Percentiles rank a stretch among this genome's conserved stretches.
These are phyloP conservation scores for Tylopilus vinaceipallidus DNA, from an alignment of 768 basidiomycete genomes.

Conservation along the genomic window DNA sequence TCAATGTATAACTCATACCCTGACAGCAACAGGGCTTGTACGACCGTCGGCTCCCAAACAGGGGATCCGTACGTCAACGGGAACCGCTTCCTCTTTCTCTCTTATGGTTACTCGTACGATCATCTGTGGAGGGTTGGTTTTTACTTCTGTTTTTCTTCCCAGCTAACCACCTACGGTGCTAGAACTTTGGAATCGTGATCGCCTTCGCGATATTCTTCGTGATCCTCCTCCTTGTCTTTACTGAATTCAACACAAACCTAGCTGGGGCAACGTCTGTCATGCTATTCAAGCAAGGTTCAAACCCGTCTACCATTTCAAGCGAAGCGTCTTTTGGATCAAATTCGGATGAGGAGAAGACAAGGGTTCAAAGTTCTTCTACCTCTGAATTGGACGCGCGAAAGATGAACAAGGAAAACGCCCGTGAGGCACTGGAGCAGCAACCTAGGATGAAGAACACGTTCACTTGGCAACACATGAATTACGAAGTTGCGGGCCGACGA, in stretches of 20 bases:
- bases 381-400: constrained; percentile 5
- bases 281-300: constrained; percentile 65
- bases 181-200: constrained; percentile 70
- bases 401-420: constrained; percentile 18
- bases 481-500: constrained; percentile 56
- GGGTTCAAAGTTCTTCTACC: constrained; percentile 3
- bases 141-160: background rate
- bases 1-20: constrained; percentile 57
- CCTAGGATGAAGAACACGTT: constrained; percentile 54
- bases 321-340: constrained; percentile 11
- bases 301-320: constrained; percentile 9
- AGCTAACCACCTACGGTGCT: background rate
- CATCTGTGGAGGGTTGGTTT: constrained; percentile 50
- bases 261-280: constrained; percentile 42
- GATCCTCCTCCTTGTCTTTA: constrained; percentile 51
- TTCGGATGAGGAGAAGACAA: constrained; percentile 31
- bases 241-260: constrained; percentile 48
- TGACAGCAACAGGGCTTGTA: constrained; percentile 72
- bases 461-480: constrained; percentile 75
- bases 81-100: constrained; percentile 48
- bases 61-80: constrained; percentile 66
- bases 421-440: constrained; percentile 36
- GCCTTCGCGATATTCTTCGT: constrained; percentile 65
- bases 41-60: constrained; percentile 60
- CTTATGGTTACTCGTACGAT: constrained; percentile 40